Conservation (phyloP, 1,284 basidiomycete genomes). For the Papiliotrema fonsecae region DNA sequence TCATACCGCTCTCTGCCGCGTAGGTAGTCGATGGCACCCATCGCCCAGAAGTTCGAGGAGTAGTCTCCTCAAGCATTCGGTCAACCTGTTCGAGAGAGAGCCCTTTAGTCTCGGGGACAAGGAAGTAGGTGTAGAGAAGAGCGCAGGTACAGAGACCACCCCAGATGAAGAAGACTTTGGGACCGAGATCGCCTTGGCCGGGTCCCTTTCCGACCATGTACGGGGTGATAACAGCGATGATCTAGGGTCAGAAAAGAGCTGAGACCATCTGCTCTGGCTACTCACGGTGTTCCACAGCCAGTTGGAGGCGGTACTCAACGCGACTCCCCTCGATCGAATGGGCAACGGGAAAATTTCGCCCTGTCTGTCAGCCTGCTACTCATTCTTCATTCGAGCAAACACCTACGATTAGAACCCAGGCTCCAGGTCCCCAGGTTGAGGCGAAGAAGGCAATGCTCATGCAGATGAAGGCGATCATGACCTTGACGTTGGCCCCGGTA, state of each 20-base stretch:
- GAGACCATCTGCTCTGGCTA: too few species aligned
- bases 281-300: too few species aligned
- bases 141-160: conserved; percentile 9
- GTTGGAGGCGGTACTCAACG: conserved; percentile 39
- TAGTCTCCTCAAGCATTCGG: conserved; percentile 7
- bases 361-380: too few species aligned
- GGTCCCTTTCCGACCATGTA: too few species aligned
- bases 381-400: too few species aligned
- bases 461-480: conserved; percentile 36
- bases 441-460: conserved; percentile 44
- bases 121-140: conserved; percentile 13
- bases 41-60: conserved; percentile 35
- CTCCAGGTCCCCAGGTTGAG: conserved; percentile 44
- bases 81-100: conserved; percentile 23
- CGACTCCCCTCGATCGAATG: conserved; percentile 46
- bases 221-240: too few species aligned
- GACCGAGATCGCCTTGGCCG: conserved; percentile 18
- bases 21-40: conserved; percentile 42
- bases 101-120: conserved; percentile 24
- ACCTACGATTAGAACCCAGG: conserved; percentile 45
- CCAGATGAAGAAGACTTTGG: conserved; percentile 33
- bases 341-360: conserved; percentile 46
- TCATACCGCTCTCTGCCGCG: conserved; percentile 25
- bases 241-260: too few species aligned
- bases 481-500: conserved; percentile 36